A percentile compares a stretch with the other conserved stretches of the same genome.
Conservation (phyloP, 176 grass and related monocot species). For the Musa acuminata region DNA sequence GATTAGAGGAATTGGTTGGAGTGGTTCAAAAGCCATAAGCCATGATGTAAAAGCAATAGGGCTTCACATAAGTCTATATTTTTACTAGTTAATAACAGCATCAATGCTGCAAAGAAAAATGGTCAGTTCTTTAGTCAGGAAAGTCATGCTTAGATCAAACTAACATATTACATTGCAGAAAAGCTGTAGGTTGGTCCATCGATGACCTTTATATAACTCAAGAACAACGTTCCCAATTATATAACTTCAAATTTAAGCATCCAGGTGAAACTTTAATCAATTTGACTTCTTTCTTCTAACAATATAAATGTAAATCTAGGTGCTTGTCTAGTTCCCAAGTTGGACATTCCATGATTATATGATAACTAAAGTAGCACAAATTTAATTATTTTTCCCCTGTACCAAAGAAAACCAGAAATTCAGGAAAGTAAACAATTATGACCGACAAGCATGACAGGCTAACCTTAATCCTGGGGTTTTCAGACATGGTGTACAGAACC, state of each 20-base stretch:
- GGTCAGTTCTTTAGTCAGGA: not conserved
- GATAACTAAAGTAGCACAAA: not conserved
- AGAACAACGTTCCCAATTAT: not conserved
- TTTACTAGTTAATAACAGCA: not conserved
- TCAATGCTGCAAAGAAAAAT: not conserved
- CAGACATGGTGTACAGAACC: slow-evolving; percentile 16
- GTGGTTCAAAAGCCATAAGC: not conserved
- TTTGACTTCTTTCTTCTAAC: not conserved
- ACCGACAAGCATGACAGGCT: not conserved
- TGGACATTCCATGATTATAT: not conserved
- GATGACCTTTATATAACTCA: not conserved
- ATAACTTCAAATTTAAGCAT: not conserved
- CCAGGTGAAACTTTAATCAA: not conserved
- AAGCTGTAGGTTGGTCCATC: too few species aligned
- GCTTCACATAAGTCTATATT: not conserved
- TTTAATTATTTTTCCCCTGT: not conserved
- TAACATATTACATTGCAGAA: too few species aligned
- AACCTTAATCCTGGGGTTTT: slow-evolving; percentile 4
- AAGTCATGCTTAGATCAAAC: not conserved
- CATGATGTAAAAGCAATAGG: not conserved
- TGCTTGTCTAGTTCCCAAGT: not conserved
- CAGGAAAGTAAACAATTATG: not conserved
- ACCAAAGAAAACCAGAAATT: not conserved
- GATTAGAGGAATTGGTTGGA: not conserved
- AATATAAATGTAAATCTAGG: not conserved